Conservation (phyloP, 768 basidiomycete genomes). For the Mycena rebaudengoi region DNA sequence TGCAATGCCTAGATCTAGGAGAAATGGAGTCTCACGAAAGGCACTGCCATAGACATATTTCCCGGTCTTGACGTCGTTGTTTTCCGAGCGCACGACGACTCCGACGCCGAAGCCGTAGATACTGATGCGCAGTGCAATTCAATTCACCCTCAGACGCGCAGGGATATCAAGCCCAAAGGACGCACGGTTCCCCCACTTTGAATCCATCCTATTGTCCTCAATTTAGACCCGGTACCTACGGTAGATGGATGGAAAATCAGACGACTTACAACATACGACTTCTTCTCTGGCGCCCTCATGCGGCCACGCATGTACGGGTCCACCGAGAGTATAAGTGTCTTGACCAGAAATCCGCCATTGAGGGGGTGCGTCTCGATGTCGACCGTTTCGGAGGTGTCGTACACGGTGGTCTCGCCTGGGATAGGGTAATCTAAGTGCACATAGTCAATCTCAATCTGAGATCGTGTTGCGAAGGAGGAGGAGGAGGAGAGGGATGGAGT, state of each 20-base stretch:
- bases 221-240: too few species aligned
- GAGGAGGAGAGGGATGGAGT: too few species aligned
- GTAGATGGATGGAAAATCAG: slow-evolving; percentile 15
- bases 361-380: slow-evolving; percentile 56
- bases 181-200: neutral
- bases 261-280: slow-evolving; percentile 36
- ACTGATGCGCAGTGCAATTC: slow-evolving; percentile 29
- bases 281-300: slow-evolving; percentile 44
- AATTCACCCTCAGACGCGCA: neutral
- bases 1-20: too few species aligned
- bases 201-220: neutral
- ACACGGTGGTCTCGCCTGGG: slow-evolving; percentile 54
- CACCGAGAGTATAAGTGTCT: slow-evolving; percentile 54
- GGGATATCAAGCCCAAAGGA: neutral
- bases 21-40: slow-evolving; percentile 24
- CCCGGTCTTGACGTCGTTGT: slow-evolving; percentile 41
- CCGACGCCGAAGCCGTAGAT: slow-evolving; percentile 49
- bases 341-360: slow-evolving; percentile 57
- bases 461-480: too few species aligned
- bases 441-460: too few species aligned
- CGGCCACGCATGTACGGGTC: slow-evolving; percentile 51
- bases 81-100: slow-evolving; percentile 53
- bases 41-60: slow-evolving; percentile 50
- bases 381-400: slow-evolving; percentile 55
- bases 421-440: too few species aligned